A percentile compares a stretch with the other conserved stretches of the same genome.
These are phyloP conservation scores for Phaeodactylum tricornutum DNA, from an alignment of 108 stramenopile genomes.

Conservation along the genomic window DNA sequence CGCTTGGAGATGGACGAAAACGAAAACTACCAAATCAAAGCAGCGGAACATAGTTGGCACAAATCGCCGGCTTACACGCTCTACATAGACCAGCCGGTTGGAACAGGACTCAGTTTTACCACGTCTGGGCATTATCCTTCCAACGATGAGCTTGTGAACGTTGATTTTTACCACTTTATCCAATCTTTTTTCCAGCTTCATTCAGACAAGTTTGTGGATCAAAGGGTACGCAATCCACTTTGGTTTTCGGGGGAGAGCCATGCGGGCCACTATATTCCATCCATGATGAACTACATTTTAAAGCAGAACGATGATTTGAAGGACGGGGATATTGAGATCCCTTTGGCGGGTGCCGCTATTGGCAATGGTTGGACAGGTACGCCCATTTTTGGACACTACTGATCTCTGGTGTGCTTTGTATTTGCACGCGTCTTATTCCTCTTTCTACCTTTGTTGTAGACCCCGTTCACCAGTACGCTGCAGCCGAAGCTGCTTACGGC, in stretches of 20 bases:
- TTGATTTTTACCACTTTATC: constrained; percentile 85
- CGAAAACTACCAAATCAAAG: constrained; percentile 32
- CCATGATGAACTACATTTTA: constrained; percentile 85
- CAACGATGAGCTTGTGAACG: constrained; percentile 79
- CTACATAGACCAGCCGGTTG: constrained; percentile 86
- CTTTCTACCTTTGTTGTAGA: too few species aligned
- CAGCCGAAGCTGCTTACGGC: constrained; percentile 80
- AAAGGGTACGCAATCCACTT: constrained; percentile 13
- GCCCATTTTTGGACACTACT: too few species aligned
- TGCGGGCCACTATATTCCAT: constrained; percentile 94
- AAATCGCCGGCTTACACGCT: constrained; percentile 73
- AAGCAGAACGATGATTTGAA: constrained; percentile 38
- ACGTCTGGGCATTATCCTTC: constrained; percentile 58
- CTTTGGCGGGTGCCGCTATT: constrained; percentile 70
- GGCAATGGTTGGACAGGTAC: constrained; percentile 90
- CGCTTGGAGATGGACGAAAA: constrained; percentile 32
- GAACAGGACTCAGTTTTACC: constrained; percentile 81
- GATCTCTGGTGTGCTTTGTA: too few species aligned
- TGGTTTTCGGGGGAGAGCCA: constrained; percentile 90
- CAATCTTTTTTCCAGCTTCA: constrained; percentile 69
- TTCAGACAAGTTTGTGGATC: constrained; percentile 46
- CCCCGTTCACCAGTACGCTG: constrained; percentile 86
- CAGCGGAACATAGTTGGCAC: constrained; percentile 76
- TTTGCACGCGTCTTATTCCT: too few species aligned
- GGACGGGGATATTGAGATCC: constrained; percentile 23